Conservation (phyloP, 345 rosid genomes). For the Acer negundo region DNA sequence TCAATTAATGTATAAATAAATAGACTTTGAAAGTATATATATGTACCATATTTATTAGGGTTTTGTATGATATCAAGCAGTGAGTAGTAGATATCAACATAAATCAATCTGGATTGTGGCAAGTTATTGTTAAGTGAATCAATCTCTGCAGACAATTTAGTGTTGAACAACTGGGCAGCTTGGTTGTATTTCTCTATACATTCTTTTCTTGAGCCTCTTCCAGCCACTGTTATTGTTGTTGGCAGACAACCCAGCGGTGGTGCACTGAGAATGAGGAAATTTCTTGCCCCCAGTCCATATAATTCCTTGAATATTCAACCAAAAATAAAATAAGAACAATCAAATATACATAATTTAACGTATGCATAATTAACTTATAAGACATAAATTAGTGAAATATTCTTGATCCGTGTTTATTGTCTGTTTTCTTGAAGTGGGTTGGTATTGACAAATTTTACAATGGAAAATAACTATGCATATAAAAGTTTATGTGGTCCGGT, state of each 20-base stretch:
- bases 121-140: slow-evolving; percentile 10
- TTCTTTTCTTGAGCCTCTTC: background rate
- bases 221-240: background rate
- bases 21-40: background rate
- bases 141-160: slow-evolving; percentile 21
- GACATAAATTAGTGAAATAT: too few relatives aligned
- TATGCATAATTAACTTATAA: too few relatives aligned
- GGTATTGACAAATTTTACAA: too few relatives aligned
- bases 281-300: slow-evolving; percentile 28
- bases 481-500: too few relatives aligned
- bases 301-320: slow-evolving; percentile 14
- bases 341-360: background rate
- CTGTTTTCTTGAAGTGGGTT: too few relatives aligned
- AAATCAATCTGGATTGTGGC: slow-evolving; percentile 10
- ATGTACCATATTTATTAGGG: background rate
- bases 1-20: too few relatives aligned
- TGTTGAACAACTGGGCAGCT: slow-evolving; percentile 25
- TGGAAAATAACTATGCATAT: too few relatives aligned
- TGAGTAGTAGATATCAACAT: slow-evolving; percentile 28
- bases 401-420: too few relatives aligned
- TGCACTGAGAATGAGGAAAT: slow-evolving; percentile 12
- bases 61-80: slow-evolving; percentile 21
- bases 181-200: slow-evolving; percentile 8
- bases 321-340: background rate
- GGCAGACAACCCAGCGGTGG: slow-evolving; percentile 30